phyloP scores from a whole-genome alignment of 352 stramenopile genomes.

The Phytophthora pisi region DNA sequence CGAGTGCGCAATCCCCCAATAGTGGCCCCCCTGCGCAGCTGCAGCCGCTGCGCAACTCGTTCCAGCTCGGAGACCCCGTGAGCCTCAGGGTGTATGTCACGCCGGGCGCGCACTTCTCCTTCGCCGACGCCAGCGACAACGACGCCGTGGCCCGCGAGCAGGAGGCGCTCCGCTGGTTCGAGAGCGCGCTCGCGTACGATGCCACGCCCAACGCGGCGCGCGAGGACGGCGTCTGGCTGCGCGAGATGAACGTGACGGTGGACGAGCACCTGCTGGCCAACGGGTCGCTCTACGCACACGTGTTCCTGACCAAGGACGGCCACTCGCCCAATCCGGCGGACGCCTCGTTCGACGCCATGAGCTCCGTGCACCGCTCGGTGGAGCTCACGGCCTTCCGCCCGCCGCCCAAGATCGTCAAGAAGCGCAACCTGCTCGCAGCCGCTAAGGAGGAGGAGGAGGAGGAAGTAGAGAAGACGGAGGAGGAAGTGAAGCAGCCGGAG shows the following conservation, averaged over 20 bases:
- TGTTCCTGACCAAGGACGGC: conserved; percentile 81
- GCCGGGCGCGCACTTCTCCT: conserved; percentile 49
- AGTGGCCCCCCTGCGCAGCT: conserved; percentile 6
- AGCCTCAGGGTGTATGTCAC: conserved; percentile 77
- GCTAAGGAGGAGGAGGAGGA: conserved; percentile 24
- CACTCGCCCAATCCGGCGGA: conserved; percentile 75
- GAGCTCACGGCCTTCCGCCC: conserved; percentile 83
- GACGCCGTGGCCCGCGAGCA: conserved; percentile 43
- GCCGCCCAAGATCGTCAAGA: conserved; percentile 73
- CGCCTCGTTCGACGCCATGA: conserved; percentile 58
- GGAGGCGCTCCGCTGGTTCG: conserved; percentile 64
- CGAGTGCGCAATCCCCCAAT: neutral
- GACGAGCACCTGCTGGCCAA: conserved; percentile 73
- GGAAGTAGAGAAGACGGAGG: neutral
- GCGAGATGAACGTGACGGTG: conserved; percentile 73
- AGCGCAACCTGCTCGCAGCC: conserved; percentile 69
- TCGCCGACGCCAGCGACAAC: conserved; percentile 39
- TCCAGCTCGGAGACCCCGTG: conserved; percentile 53
- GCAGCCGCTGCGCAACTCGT: conserved; percentile 58
- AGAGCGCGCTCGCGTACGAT: conserved; percentile 65
- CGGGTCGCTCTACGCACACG: conserved; percentile 83
- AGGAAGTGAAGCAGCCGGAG: conserved; percentile 1
- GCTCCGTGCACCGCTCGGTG: conserved; percentile 58
- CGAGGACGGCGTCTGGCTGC: conserved; percentile 57
- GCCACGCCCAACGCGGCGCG: conserved; percentile 45